Conservation (phyloP, 108 stramenopile species). For the Fragilariopsis cylindrus region DNA sequence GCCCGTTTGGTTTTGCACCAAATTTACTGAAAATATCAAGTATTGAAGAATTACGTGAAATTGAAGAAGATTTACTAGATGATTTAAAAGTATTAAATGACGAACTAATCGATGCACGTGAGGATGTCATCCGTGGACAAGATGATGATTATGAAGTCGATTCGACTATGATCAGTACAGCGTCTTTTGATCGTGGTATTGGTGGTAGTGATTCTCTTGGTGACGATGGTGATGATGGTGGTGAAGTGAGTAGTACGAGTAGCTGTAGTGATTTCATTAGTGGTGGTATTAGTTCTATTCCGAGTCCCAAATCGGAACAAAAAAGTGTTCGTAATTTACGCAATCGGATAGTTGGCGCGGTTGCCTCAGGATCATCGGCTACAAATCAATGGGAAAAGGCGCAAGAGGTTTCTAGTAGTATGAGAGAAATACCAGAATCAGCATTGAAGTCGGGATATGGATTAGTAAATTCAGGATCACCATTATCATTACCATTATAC, state of each 20-base stretch:
- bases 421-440: background rate
- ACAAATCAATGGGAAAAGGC: constrained; percentile 5
- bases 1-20: constrained; percentile 72
- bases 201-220: background rate
- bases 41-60: constrained; percentile 58
- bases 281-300: no score
- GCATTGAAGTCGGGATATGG: background rate
- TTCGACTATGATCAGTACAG: constrained; percentile 1
- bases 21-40: constrained; percentile 41
- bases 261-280: no score
- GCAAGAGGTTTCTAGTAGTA: constrained; percentile 1
- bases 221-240: background rate
- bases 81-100: constrained; percentile 55
- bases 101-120: constrained; percentile 42
- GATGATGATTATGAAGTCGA: constrained; percentile 15
- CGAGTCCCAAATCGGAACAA: background rate
- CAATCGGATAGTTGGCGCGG: background rate
- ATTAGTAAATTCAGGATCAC: background rate
- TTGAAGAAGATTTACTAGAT: constrained; percentile 57
- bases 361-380: background rate
- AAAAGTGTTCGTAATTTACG: background rate
- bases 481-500: background rate
- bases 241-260: no score
- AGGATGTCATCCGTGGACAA: background rate
- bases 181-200: background rate